These are phyloP conservation scores for Ceratocystis albifundus DNA, from an alignment of 2,329 filamentous ascomycete species.

Conservation along the genomic window DNA sequence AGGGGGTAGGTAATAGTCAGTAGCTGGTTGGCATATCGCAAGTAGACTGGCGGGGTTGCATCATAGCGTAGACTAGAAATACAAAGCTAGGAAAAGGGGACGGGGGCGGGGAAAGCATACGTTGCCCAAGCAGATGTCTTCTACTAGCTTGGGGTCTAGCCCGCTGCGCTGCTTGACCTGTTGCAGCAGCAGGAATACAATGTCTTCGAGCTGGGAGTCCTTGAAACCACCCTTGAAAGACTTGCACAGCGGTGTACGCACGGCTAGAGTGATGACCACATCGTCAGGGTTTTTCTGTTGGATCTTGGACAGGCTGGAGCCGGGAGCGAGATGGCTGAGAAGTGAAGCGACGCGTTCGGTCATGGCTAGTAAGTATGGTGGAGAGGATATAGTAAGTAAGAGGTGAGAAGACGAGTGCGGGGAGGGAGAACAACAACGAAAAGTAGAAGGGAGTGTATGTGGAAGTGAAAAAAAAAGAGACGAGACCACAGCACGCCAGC, in stretches of 20 bases:
- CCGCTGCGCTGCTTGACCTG: constrained; percentile 60
- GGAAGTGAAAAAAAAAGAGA: neutral
- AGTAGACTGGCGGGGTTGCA: neutral
- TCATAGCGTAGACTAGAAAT: neutral
- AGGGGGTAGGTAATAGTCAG: no score
- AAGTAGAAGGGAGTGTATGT: neutral
- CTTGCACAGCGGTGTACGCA: constrained; percentile 82
- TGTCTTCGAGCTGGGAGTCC: constrained; percentile 78
- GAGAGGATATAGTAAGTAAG: no score
- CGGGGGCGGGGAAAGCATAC: constrained; percentile 44
- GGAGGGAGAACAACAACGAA: constrained; percentile 20
- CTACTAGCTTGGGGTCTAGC: constrained; percentile 67
- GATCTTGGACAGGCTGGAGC: constrained; percentile 59
- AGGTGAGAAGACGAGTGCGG: no score
- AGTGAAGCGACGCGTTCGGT: constrained; percentile 78
- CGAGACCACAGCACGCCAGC: neutral
- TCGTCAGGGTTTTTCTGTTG: constrained; percentile 91
- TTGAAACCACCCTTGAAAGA: constrained; percentile 88
- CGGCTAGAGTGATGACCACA: constrained; percentile 85
- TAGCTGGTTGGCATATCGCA: no score
- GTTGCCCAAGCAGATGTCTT: constrained; percentile 89
- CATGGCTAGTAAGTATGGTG: constrained; percentile 45
- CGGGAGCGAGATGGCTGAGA: constrained; percentile 71
- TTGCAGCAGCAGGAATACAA: constrained; percentile 73
- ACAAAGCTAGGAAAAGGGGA: neutral